Evolutionary conservation across 1,139 yeast genomes (phyloP).

Genomic region (Pichia inconspicua): DNA sequence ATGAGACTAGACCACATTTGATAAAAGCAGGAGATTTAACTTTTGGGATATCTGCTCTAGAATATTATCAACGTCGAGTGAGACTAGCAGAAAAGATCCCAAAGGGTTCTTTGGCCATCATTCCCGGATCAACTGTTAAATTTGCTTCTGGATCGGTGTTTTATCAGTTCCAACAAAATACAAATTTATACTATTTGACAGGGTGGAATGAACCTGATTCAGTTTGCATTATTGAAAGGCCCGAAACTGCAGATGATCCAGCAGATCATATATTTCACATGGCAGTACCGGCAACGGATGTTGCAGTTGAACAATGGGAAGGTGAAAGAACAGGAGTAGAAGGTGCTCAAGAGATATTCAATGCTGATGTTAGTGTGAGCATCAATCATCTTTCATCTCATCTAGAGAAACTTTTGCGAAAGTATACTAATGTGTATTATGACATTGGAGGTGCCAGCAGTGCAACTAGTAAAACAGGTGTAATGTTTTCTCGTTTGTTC

Average conservation of each 20-base stretch:
- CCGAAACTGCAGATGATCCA: slow-evolving; percentile 44
- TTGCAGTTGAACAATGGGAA: slow-evolving; percentile 82
- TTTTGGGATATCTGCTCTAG: slow-evolving; percentile 78
- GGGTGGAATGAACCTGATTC: slow-evolving; percentile 95
- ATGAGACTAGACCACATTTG: slow-evolving; percentile 75
- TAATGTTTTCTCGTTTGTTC: slow-evolving; percentile 12
- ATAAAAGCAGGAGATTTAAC: slow-evolving; percentile 74
- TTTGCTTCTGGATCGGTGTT: slow-evolving; percentile 88
- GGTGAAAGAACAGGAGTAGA: slow-evolving; percentile 84
- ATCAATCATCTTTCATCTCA: slow-evolving; percentile 37
- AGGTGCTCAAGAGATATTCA: slow-evolving; percentile 76
- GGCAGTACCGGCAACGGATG: slow-evolving; percentile 82
- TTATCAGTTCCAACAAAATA: slow-evolving; percentile 86
- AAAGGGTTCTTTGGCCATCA: slow-evolving; percentile 57
- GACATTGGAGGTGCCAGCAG: slow-evolving; percentile 28
- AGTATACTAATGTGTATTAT: slow-evolving; percentile 44
- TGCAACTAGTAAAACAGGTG: slow-evolving; percentile 8
- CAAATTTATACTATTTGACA: slow-evolving; percentile 74
- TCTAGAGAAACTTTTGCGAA: slow-evolving; percentile 38
- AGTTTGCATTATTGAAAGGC: slow-evolving; percentile 66
- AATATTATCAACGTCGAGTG: slow-evolving; percentile 67
- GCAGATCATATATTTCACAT: slow-evolving; percentile 45
- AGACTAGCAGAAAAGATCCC: slow-evolving; percentile 52
- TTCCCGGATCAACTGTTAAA: slow-evolving; percentile 66
- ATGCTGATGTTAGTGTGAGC: slow-evolving; percentile 70